A percentile compares a stretch with the other conserved stretches of the same genome.
These are phyloP conservation scores for Apiotrichum mycotoxinovorans DNA, from an alignment of 1,284 basidiomycete genomes.

Conservation along the genomic window DNA sequence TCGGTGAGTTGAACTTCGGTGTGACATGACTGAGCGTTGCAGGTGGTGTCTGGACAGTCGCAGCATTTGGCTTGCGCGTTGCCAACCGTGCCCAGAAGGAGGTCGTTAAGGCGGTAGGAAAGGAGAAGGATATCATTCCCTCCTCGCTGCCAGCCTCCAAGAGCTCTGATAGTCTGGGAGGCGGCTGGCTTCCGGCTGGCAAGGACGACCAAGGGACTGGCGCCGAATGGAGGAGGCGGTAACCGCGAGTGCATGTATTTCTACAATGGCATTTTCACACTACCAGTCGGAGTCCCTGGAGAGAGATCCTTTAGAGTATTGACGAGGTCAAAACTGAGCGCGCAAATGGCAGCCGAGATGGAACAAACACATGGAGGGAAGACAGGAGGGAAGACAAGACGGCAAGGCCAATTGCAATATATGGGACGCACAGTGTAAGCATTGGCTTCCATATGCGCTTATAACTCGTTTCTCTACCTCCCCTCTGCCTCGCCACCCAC, in stretches of 20 bases:
- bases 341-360: no score
- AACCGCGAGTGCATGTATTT: background rate
- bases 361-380: no score
- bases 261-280: background rate
- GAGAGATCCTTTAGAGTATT: no score
- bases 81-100: slow-evolving; percentile 47
- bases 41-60: slow-evolving; percentile 52
- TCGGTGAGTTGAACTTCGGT: slow-evolving; percentile 30
- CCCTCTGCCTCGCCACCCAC: no score
- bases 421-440: no score
- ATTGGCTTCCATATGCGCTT: no score
- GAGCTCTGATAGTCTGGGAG: background rate
- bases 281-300: no score
- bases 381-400: no score
- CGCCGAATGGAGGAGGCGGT: slow-evolving; percentile 24
- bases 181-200: background rate
- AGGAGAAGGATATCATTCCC: slow-evolving; percentile 38
- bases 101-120: slow-evolving; percentile 34
- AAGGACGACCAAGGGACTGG: background rate
- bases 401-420: no score
- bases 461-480: no score
- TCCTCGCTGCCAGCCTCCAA: slow-evolving; percentile 18
- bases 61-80: slow-evolving; percentile 46
- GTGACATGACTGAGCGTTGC: background rate
- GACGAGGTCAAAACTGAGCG: no score